Evolutionary conservation across 768 basidiomycete genomes (phyloP).

Genomic region (Mycena vitilis): DNA sequence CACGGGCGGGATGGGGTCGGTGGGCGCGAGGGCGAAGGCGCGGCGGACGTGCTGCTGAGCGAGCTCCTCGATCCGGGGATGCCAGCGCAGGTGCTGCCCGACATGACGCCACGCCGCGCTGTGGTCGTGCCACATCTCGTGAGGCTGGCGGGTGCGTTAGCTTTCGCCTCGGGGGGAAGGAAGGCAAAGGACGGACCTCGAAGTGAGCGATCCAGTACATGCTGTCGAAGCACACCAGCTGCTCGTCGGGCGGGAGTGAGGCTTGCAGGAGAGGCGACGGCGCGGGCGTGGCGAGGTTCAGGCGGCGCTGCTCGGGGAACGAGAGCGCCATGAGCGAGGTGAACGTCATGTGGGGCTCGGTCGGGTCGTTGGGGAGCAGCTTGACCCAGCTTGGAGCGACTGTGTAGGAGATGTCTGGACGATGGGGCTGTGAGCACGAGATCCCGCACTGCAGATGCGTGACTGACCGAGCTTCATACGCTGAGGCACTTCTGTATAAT

Average conservation of each 20-base stretch:
- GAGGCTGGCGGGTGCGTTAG: constrained; percentile 1
- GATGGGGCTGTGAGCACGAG: background rate
- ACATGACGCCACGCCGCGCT: constrained; percentile 51
- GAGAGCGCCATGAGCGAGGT: constrained; percentile 39
- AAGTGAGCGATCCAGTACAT: constrained; percentile 38
- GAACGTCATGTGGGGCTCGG: constrained; percentile 32
- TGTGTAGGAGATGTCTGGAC: constrained; percentile 40
- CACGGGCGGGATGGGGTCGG: constrained; percentile 42
- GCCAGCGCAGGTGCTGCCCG: constrained; percentile 47
- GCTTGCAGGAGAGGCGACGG: constrained; percentile 35
- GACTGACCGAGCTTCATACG: constrained; percentile 27
- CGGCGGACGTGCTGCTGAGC: constrained; percentile 41
- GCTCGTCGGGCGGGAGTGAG: constrained; percentile 37
- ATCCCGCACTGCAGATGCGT: background rate
- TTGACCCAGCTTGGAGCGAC: constrained; percentile 39
- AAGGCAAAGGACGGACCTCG: constrained; percentile 17
- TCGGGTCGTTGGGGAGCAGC: constrained; percentile 13
- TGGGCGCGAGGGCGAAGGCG: constrained; percentile 37
- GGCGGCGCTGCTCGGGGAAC: constrained; percentile 33
- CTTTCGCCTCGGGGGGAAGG: constrained; percentile 24
- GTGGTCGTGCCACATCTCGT: constrained; percentile 36
- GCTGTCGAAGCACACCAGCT: constrained; percentile 41
- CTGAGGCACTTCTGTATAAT: constrained; percentile 9
- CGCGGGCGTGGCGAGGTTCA: constrained; percentile 4
- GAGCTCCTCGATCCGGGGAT: constrained; percentile 39